Evolutionary conservation across 805 yeast genomes (phyloP), one percentile per base, ranked within the genome.

Genomic region (Hanseniaspora pseudoguilliermondii): DNA sequence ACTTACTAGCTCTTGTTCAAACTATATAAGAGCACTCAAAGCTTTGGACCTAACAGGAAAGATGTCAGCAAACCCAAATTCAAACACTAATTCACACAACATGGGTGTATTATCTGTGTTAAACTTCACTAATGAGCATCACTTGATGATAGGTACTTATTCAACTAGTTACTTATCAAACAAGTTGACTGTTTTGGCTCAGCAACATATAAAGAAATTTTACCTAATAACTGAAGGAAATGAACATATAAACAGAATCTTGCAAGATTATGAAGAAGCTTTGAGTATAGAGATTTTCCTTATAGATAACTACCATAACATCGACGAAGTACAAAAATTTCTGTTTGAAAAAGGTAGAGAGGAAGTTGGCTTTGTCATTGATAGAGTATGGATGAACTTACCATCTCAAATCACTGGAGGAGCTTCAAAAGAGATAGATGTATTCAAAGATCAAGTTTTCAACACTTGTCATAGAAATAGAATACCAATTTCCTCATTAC

Each of bases 401-500:
- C 56, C 56, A 8, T 53, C 56, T 2, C 21, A 23, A 6, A 69
- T 75, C 0, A 57, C 64, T 15, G 61, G 66, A 9, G 40, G 34
- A 29, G 16, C 39, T 2, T 11, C 36, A 4, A 34, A 29, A 4
- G 16, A 47, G 11, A 59, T 67, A 54, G 49, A 59, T 13, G 62
- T 57, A 2, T 54, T 72, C 48, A 77, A 77, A 47, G 60, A 65
- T 25, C 59, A 63, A 2, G 75, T 87, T 13, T 81, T 67, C 59
- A 62, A 70, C 1, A 71, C 64, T 40, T 87, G 96, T 69, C 68
- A 67, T 47, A 68, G 74, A 54, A 70, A 79, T 52, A 75, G 97
- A 63, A 85, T 90, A 4, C 97, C 97, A 0, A 74, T 91, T 47
- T 89, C 88, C 64, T 83, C 86, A 0, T 76, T 84, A 0, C 95